These are phyloP conservation scores for Crucibulum laeve DNA, from an alignment of 768 basidiomycete genomes.

Conservation along the genomic window DNA sequence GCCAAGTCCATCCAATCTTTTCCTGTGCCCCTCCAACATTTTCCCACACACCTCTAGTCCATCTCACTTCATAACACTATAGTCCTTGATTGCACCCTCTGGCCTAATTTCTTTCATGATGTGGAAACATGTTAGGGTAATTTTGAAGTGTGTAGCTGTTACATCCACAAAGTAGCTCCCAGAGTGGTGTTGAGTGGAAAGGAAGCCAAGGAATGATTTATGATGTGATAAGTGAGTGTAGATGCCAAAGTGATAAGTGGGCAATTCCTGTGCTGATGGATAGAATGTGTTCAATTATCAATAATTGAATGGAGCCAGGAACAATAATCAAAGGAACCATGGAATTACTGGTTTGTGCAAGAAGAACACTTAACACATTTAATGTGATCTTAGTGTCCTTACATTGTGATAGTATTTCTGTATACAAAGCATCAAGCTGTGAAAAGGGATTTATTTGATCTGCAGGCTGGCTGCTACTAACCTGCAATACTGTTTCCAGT, in stretches of 20 bases:
- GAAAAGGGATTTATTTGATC: slow-evolving; percentile 5
- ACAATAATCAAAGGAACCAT: not conserved
- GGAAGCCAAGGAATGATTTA: not conserved
- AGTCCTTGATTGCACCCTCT: no score
- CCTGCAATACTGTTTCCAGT: slow-evolving; percentile 9
- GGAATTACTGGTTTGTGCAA: not conserved
- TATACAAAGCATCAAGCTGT: slow-evolving; percentile 8
- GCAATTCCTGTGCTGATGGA: slow-evolving; percentile 2
- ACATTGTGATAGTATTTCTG: slow-evolving; percentile 3
- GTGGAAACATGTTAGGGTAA: not conserved
- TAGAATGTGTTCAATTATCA: slow-evolving; percentile 6
- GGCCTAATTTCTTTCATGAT: no score
- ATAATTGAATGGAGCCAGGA: not conserved
- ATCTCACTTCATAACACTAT: no score
- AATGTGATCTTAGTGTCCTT: not conserved
- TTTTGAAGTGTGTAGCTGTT: not conserved
- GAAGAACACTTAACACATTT: not conserved
- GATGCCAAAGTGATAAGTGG: not conserved
- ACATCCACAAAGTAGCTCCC: not conserved
- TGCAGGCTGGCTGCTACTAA: slow-evolving; percentile 1
- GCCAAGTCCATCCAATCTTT: no score
- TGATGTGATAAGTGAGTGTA: slow-evolving; percentile 4
- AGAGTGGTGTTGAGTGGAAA: not conserved
- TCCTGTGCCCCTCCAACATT: no score
- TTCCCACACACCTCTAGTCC: no score